A percentile compares a stretch with the other conserved stretches of the same genome.
Conservation (phyloP, 306 rosid genomes). For the Nissolia schottii region DNA sequence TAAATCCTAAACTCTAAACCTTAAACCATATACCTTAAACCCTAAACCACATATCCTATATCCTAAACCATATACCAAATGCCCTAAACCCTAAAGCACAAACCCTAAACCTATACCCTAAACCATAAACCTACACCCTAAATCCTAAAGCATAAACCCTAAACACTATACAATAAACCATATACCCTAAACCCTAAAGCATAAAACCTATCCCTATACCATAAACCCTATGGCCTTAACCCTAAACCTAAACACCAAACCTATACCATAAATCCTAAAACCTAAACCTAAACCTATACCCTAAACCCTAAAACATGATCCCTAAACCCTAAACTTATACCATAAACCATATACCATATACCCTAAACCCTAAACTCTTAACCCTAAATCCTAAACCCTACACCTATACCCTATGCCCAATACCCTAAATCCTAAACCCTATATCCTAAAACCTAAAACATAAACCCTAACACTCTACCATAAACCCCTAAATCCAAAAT, state of each 20-base stretch:
- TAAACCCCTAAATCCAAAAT: background rate
- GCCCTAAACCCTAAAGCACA: slow-evolving; percentile 15
- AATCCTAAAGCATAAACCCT: slow-evolving; percentile 24
- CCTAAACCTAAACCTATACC: background rate
- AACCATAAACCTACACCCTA: slow-evolving; percentile 7
- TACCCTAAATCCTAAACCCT: slow-evolving; percentile 8
- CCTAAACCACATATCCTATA: slow-evolving; percentile 17
- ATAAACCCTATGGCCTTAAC: slow-evolving; percentile 11
- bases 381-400: slow-evolving; percentile 6
- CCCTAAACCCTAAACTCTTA: background rate
- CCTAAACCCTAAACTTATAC: background rate
- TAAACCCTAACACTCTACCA: slow-evolving; percentile 6
- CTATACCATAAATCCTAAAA: background rate
- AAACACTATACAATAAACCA: slow-evolving; percentile 18
- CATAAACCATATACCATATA: slow-evolving; percentile 5
- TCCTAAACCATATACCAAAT: slow-evolving; percentile 28
- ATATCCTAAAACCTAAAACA: background rate
- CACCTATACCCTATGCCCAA: slow-evolving; percentile 10
- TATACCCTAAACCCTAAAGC: slow-evolving; percentile 29
- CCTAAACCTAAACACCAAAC: slow-evolving; percentile 23
- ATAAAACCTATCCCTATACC: slow-evolving; percentile 17
- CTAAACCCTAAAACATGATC: background rate
- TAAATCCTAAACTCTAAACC: too few species aligned
- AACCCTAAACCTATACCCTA: slow-evolving; percentile 19
- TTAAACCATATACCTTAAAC: slow-evolving; percentile 9